Conservation (phyloP, 192 early-diverging fungal genomes). For the Borealophlyctis nickersoniae region DNA sequence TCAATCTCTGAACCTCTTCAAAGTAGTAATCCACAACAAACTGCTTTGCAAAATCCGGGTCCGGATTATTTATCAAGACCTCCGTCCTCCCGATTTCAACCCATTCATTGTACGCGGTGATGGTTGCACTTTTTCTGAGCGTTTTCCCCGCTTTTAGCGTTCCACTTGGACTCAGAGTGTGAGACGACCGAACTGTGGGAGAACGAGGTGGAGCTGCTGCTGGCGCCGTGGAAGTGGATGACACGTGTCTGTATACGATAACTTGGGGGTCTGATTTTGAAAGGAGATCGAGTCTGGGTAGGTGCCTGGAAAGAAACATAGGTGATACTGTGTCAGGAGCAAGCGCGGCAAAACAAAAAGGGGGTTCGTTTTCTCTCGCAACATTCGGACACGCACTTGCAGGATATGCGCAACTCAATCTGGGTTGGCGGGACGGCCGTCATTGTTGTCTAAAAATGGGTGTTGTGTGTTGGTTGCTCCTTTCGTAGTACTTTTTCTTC, state of each 20-base stretch:
- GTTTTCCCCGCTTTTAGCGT: too few relatives aligned
- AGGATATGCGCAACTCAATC: constrained; percentile 6
- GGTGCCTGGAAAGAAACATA: constrained; percentile 2
- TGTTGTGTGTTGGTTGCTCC: background rate
- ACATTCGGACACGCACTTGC: constrained; percentile 1
- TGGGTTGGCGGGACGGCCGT: constrained; percentile 2
- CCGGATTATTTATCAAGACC: constrained; percentile 41
- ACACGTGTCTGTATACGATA: background rate
- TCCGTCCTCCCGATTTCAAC: constrained; percentile 36
- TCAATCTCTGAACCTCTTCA: constrained; percentile 40
- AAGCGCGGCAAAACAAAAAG: background rate
- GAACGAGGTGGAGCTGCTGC: background rate
- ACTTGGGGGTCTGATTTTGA: constrained; percentile 8
- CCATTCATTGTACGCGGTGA: constrained; percentile 8
- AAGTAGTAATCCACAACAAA: constrained; percentile 44
- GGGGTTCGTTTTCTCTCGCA: background rate
- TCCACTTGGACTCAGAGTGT: constrained; percentile 6
- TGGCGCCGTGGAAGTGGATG: background rate
- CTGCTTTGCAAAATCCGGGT: constrained; percentile 43
- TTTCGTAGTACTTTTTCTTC: too few relatives aligned
- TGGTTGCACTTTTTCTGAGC: constrained; percentile 4
- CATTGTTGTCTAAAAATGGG: background rate
- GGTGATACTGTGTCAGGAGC: too few relatives aligned
- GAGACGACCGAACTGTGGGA: background rate
- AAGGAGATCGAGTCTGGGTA: constrained; percentile 11